Evolutionary conservation across 495 filamentous ascomycete species (phyloP), one percentile per base, ranked within the genome.

Genomic region (Xylaria scruposa): DNA sequence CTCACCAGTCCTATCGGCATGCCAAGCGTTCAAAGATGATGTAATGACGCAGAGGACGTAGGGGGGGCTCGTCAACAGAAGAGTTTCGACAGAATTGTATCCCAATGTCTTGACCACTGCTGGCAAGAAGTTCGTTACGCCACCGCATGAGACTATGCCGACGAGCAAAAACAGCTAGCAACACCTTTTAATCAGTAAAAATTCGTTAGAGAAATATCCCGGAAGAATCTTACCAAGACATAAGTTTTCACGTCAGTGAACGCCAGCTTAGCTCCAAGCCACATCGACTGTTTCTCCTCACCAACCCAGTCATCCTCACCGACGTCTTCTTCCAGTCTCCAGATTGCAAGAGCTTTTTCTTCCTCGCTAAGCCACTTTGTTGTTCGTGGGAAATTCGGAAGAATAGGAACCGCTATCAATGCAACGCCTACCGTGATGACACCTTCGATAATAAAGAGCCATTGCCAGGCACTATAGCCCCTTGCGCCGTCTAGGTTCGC

Each of bases 71-170:
- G 92, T 95, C 36, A 97, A 87, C 3, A 94, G 88, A 12, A 96
- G 88, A 0, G 93, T 90, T 24, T 85, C 77, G 72, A 93, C 89
- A 40, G 73, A 73, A 36, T 29, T 60, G 38, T 79, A 79, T 9
- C 89, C 86, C 7, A 97, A 84, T 1, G 93, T 95, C 51, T 86
- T 84, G 42, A 96, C 93, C 29, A 97, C 91, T 17, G 93, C 91
- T 0, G 94, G 93, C 83, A 97, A 95, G 87, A 96, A 96, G 79
- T 96, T 95, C n/a, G 92, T 94, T 10, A 94, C 90, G 3, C 65
- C 70, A 42, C 64, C 70, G 19, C 36, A 90, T 88, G 17, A 93
- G 89, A 93, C 90, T 78, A 94, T 91, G 75, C 91, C 88, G 60
- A 93, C 87, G 64, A 95, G 85, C 61, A 92, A 81, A 12, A 93